Evolutionary conservation across 192 early-diverging fungal genomes (phyloP), one percentile per base, ranked within the genome.

Genomic region (Rhizoclosmatium globosum): DNA sequence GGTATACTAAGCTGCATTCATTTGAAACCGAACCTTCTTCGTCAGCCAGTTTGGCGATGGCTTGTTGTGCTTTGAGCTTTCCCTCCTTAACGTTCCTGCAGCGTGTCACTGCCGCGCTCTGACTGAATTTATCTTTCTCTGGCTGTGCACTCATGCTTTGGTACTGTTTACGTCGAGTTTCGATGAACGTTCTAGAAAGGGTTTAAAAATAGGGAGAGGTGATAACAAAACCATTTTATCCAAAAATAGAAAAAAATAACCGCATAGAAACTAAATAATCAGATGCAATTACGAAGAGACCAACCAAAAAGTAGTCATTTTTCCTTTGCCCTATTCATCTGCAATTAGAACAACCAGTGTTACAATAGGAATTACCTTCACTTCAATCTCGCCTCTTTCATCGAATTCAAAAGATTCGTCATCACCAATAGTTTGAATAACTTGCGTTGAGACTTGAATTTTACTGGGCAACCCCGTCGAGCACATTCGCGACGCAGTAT

Each of bases 401-500:
- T 72, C 79, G 41, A 85, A 72, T 41, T 74, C 68, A 77, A 82
- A 85, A 21, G 53, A 64, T 6, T 71, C 73, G 58, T 64, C 50
- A 39, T 39, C 41, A 4, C 74, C 47, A 44, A 85, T 62, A 15
- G 43, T 66, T 21, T 71, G 47, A 75, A 58, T 48, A 3, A 83
- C 84, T 43, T 56, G 53, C 3, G 46, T 71, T 1, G 77, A 77
- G 7, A 85, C 72, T 48, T 85, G 84, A 58, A 85, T 85, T 31
- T 64, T 78, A 23, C n/a, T 56, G 0, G 83, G 42, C n/a, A 60
- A 7, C 19, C 83, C 74, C 38, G 79, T 82, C 2, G 80, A 72
- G 45, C 84, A 85, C 83, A 85, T 85, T 21, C 81, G 43, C 42
- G 66, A 76, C 23, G 82, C 83, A 31, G 80, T 84, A 60, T 83